Evolutionary conservation across 164 flowering plant species (phyloP), one percentile per base, ranked within the genome.

Genomic region (Sedum album): DNA sequence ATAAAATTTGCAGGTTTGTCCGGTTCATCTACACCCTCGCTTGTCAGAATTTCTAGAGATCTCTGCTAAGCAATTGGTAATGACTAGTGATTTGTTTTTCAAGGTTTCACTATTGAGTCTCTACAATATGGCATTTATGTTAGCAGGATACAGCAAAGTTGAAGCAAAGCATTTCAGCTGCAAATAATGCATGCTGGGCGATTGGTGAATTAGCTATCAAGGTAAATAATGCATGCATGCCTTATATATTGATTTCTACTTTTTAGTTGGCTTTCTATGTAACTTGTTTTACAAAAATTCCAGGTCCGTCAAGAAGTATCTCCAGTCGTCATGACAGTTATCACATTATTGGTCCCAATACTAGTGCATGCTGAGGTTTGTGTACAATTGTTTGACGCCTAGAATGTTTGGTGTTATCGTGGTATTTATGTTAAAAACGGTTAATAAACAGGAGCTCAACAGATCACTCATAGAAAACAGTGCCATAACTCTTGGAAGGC

Each of bases 141-240:
- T 3, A 65, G 67, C 84, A 95, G 97, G 81, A 70, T 67, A 76
- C 83, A 55, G 68, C 90, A 23, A 86, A 83, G 80, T 69, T 90
- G 66, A 87, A 81, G 77, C 96, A 95, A 70, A 79, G 79, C 62
- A 70, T 92, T 67, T 95, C 99, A 38, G 99, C 90, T 49, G 99
- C 94, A 73, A 95, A 95, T 77, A 95, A 95, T 85, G 99, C 99
- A 55, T 95, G 99, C 72, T 95, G 99, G 99, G 99, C 99, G 8
- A 92, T 95, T 71, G 99, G 99, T 67, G 99, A 95, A 82, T 71
- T 95, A 72, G 99, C 99, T 26, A 79, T 95, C 46, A 95, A 92
- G 96, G 99, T 92, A 75, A 66, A 75, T 44, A 39, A 8, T 41
- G 17, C 75, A 15, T 71, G 9, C 28, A 26, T 15, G 2, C 30